Evolutionary conservation across 208 protist genomes (phyloP), one percentile per base, ranked within the genome.

Genomic region (Leishmania major): DNA sequence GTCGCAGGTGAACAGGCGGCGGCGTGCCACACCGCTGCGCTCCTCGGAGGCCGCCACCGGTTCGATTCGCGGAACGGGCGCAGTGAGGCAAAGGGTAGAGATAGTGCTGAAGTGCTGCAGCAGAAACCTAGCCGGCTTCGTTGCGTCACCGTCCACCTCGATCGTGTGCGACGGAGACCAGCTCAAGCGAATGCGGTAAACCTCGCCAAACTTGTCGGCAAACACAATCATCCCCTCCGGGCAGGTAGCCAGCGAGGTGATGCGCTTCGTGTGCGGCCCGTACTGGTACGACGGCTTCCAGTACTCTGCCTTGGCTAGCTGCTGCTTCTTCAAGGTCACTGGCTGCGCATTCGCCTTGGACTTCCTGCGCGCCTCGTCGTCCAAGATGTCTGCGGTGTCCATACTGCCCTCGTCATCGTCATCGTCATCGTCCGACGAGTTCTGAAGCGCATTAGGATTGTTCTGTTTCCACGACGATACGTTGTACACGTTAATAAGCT

Each of bases 161-260:
- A 93, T 80, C 28, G 81, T 88, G 82, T 90, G 84, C 69, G 86
- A 84, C 0, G 89, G 86, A 37, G 84, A 91, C 86, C 87, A 96
- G 72, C 66, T 82, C 60, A 97, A 84, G 19, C 76, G 77, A 25
- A 97, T 66, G 62, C 88, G 92, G 83, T 91, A 95, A 47, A 97
- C 93, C 78, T 97, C 95, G 37, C 95, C 95, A 76, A 97, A 97
- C 86, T 96, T 97, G 89, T 97, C 95, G 28, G 93, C 95, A 77
- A 96, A 97, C 43, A 97, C 77, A 62, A 97, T 89, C 37, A 84
- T 90, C 67, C 85, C 86, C 53, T 95, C 94, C 64, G 88, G 64
- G 67, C 79, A 86, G 4, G 88, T 86, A 19, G 82, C 87, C 43
- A 95, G 76, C 69, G 92, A 88, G 15, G 90, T 96, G 77, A 97